These are phyloP conservation scores for Ophiocordyceps camponoti-floridani DNA, from an alignment of 2,329 filamentous ascomycete genomes.

Conservation along the genomic window DNA sequence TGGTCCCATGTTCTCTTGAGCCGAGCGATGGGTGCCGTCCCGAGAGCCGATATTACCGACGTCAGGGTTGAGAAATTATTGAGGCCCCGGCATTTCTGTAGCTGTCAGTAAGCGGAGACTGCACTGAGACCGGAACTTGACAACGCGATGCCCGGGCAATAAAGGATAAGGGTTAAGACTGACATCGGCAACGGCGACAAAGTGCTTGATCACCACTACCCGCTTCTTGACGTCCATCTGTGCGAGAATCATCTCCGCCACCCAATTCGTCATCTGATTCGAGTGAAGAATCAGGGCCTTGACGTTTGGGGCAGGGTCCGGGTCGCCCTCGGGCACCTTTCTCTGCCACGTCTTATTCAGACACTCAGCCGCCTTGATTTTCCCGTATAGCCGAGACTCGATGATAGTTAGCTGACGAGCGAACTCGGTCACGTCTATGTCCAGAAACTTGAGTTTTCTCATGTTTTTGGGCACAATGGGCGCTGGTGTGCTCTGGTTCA, in stretches of 20 bases:
- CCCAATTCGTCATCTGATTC: conserved; percentile 98
- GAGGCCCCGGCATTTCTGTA: conserved; percentile 72
- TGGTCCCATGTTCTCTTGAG: conserved; percentile 88
- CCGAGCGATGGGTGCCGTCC: conserved; percentile 86
- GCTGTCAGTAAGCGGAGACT: not conserved
- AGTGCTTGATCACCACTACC: conserved; percentile 96
- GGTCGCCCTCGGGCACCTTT: conserved; percentile 65
- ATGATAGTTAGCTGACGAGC: conserved; percentile 96
- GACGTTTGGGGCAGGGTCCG: conserved; percentile 81
- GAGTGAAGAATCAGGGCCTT: conserved; percentile 94
- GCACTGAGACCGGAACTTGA: not conserved
- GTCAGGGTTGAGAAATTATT: conserved; percentile 98
- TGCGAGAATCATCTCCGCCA: conserved; percentile 94
- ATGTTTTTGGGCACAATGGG: conserved; percentile 97
- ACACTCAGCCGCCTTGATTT: conserved; percentile 91
- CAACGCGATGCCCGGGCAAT: not conserved
- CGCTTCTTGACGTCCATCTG: conserved; percentile 91
- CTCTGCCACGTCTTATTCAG: conserved; percentile 99
- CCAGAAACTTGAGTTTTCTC: conserved; percentile 97
- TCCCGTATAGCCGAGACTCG: conserved; percentile 83
- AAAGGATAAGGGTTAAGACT: conserved; percentile 17
- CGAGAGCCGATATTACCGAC: conserved; percentile 90
- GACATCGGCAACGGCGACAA: conserved; percentile 90
- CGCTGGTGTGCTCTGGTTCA: conserved; percentile 64
- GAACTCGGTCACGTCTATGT: conserved; percentile 91